Evolutionary conservation across 208 protist genomes (phyloP).

Genomic region (Spongospora subterranea): DNA sequence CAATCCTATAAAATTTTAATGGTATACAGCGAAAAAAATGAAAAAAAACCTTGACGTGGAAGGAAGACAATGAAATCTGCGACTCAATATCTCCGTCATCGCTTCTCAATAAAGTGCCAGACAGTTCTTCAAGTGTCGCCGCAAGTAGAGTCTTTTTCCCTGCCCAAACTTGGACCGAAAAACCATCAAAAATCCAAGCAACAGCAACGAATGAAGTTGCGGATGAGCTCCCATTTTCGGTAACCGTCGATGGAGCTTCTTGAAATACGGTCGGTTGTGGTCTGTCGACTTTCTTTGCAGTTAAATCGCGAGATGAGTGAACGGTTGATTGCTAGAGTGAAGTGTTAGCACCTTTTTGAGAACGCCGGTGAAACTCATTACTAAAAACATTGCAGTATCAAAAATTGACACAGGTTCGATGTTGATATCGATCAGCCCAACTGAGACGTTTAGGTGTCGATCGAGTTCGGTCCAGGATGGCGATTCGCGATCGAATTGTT

Average conservation of each 20-base stretch:
- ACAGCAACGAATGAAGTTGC: not conserved
- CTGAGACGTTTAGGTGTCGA: not conserved
- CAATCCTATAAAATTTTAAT: not conserved
- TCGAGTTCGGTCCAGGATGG: not conserved
- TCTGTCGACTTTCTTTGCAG: not conserved
- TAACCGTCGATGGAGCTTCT: not conserved
- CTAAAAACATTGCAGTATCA: slow-evolving; percentile 18
- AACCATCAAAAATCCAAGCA: not conserved
- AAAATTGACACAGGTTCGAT: not conserved
- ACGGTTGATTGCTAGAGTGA: not conserved
- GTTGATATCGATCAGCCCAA: not conserved
- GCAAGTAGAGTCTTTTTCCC: not conserved
- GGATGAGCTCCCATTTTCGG: not conserved
- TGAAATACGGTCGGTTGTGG: not conserved
- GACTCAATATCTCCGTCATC: not conserved
- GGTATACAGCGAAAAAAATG: not conserved
- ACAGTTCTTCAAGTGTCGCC: not conserved
- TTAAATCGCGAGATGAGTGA: not conserved
- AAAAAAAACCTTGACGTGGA: not conserved
- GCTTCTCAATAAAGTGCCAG: not conserved
- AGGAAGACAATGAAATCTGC: not conserved
- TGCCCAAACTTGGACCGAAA: not conserved
- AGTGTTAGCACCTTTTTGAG: not conserved
- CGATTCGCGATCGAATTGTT: not conserved
- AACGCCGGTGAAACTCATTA: not conserved